phyloP scores from a whole-genome alignment of 345 rosid species.

The Ricinus communis region DNA sequence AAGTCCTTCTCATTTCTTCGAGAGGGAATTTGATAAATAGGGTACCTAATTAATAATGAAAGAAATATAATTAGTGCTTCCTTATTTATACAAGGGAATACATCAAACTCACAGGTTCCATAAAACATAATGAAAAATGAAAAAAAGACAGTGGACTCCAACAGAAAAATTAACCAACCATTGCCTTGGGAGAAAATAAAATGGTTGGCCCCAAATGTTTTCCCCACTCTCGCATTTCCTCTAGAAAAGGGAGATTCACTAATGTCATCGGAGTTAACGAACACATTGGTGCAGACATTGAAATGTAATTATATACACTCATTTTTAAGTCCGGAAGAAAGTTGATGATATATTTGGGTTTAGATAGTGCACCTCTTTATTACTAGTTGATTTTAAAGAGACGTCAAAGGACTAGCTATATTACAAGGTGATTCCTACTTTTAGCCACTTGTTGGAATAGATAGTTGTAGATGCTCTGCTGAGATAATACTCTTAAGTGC shows the following conservation, averaged over 20 bases:
- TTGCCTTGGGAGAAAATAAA: background rate
- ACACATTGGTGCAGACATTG: background rate
- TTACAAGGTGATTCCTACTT: background rate
- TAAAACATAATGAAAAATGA: background rate
- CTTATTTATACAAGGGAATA: background rate
- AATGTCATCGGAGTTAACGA: background rate
- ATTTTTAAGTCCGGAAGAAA: too few species aligned
- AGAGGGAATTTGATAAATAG: slow-evolving; percentile 70
- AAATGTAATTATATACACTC: background rate
- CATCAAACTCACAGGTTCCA: background rate
- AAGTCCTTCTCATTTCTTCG: slow-evolving; percentile 56
- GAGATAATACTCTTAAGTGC: too few species aligned
- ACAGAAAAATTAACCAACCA: background rate
- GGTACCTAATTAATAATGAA: slow-evolving; percentile 50
- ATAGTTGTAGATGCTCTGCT: too few species aligned
- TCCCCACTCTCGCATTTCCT: too few species aligned
- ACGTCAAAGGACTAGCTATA: background rate
- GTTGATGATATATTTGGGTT: too few species aligned
- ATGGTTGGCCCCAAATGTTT: background rate
- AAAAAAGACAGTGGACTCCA: too few species aligned
- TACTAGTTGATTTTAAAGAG: background rate
- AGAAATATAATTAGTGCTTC: background rate
- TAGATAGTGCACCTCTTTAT: background rate
- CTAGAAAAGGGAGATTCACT: too few species aligned
- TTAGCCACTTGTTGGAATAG: background rate